Conservation (phyloP, 768 basidiomycete species). For the Psilocybe subaeruginosa region DNA sequence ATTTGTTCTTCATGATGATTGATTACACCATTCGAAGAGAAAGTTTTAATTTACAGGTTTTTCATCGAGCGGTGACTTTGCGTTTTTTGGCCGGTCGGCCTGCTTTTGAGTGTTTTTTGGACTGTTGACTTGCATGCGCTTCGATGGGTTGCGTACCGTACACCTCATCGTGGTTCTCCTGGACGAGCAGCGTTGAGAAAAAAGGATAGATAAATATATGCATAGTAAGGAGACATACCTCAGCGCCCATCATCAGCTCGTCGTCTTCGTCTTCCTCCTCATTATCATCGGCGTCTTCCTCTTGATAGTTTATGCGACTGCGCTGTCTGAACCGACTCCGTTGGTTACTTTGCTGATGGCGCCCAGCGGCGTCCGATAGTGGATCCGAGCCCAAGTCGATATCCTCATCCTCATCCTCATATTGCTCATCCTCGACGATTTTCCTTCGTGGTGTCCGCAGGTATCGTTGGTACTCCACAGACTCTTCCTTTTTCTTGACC, state of each 20-base stretch:
- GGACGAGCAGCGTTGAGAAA: not conserved
- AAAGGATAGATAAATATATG: not conserved
- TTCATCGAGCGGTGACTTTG: slow-evolving; percentile 26
- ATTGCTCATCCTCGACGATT: slow-evolving; percentile 14
- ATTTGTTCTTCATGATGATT: not conserved
- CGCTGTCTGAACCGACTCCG: slow-evolving; percentile 16
- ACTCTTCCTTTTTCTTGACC: slow-evolving; percentile 17
- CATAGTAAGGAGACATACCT: slow-evolving; percentile 37
- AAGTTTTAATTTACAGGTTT: not conserved
- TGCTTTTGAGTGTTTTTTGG: slow-evolving; percentile 14
- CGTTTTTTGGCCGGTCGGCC: slow-evolving; percentile 39
- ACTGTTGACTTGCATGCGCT: slow-evolving; percentile 9
- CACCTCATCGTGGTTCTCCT: slow-evolving; percentile 46
- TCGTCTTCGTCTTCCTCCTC: slow-evolving; percentile 53
- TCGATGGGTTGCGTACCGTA: slow-evolving; percentile 27
- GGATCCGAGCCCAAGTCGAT: slow-evolving; percentile 13
- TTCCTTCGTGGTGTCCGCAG: slow-evolving; percentile 12
- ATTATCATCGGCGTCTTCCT: slow-evolving; percentile 34
- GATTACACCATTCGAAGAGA: not conserved
- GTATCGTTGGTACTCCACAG: slow-evolving; percentile 10
- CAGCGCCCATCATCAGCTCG: slow-evolving; percentile 62
- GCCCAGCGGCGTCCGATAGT: not conserved
- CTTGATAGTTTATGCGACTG: slow-evolving; percentile 23
- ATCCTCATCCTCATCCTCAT: slow-evolving; percentile 19
- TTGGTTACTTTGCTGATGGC: not conserved